A percentile compares a stretch with the other conserved stretches of the same genome.
phyloP scores from a whole-genome alignment of 768 basidiomycete genomes.

The Cystobasidium onofrii region DNA sequence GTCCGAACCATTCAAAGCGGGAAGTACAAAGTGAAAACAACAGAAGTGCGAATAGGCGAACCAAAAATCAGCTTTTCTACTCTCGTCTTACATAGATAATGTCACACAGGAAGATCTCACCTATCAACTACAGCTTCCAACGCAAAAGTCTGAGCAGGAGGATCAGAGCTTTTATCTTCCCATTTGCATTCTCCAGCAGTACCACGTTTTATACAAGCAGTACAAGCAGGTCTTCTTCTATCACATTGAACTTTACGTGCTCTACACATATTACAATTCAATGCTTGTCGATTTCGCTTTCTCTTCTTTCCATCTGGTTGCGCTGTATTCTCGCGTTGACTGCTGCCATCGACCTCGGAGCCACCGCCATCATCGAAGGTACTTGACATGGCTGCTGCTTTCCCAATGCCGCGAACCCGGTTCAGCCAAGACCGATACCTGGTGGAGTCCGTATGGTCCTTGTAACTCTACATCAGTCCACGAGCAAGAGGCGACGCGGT shows the following conservation, averaged over 20 bases:
- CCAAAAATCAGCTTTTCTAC: no score
- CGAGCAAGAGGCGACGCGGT: no score
- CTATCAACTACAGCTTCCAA: conserved; percentile 8
- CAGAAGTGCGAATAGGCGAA: no score
- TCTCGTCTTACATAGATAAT: no score
- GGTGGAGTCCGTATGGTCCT: no score
- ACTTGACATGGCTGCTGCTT: neutral
- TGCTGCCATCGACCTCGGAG: neutral
- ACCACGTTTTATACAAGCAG: conserved; percentile 1
- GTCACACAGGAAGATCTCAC: no score
- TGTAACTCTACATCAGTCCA: no score
- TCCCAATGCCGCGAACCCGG: no score
- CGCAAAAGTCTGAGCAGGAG: neutral
- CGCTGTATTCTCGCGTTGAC: neutral
- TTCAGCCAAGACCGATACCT: no score
- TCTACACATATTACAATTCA: conserved; percentile 10
- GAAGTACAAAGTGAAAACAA: no score
- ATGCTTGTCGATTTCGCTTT: conserved; percentile 13
- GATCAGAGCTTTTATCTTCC: neutral
- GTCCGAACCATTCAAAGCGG: conserved; percentile 1
- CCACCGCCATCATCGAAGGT: neutral
- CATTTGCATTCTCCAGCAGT: conserved; percentile 14
- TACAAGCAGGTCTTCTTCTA: conserved; percentile 15
- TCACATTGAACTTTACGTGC: conserved; percentile 14
- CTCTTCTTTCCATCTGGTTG: conserved; percentile 10